These are phyloP conservation scores for Hymenoscyphus scutula DNA, from an alignment of 2,329 filamentous ascomycete species.

Conservation along the genomic window DNA sequence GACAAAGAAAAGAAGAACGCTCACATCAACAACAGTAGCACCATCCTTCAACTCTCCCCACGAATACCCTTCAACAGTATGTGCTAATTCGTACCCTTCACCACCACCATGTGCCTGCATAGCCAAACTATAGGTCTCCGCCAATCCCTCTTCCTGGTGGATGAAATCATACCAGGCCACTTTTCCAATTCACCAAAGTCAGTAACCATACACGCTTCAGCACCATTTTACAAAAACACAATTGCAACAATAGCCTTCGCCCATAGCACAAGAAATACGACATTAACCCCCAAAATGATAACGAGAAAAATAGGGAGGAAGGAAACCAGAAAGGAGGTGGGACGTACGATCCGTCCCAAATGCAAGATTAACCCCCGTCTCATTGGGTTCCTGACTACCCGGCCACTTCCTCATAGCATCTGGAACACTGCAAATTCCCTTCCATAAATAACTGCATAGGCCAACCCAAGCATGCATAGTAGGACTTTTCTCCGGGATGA, in stretches of 20 bases:
- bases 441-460: slow-evolving; percentile 20
- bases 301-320: background rate
- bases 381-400: slow-evolving; percentile 36
- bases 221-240: too few relatives aligned
- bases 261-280: too few relatives aligned
- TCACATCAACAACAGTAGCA: slow-evolving; percentile 30
- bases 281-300: background rate
- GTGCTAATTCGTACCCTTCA: slow-evolving; percentile 25
- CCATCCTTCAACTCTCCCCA: slow-evolving; percentile 29
- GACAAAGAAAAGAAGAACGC: background rate
- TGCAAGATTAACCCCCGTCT: slow-evolving; percentile 33
- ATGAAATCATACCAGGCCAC: slow-evolving; percentile 18
- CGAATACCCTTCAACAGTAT: slow-evolving; percentile 28
- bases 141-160: slow-evolving; percentile 5
- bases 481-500: slow-evolving; percentile 34
- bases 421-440: slow-evolving; percentile 35
- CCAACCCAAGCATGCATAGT: slow-evolving; percentile 7
- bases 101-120: slow-evolving; percentile 33
- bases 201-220: too few relatives aligned
- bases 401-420: slow-evolving; percentile 34
- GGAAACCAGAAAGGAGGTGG: background rate
- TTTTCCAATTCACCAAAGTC: background rate
- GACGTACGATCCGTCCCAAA: slow-evolving; percentile 21
- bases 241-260: too few relatives aligned
- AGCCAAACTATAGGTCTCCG: slow-evolving; percentile 35